Evolutionary conservation across 2,329 filamentous ascomycete genomes (phyloP).

Genomic region (Huntiella bhutanensis): DNA sequence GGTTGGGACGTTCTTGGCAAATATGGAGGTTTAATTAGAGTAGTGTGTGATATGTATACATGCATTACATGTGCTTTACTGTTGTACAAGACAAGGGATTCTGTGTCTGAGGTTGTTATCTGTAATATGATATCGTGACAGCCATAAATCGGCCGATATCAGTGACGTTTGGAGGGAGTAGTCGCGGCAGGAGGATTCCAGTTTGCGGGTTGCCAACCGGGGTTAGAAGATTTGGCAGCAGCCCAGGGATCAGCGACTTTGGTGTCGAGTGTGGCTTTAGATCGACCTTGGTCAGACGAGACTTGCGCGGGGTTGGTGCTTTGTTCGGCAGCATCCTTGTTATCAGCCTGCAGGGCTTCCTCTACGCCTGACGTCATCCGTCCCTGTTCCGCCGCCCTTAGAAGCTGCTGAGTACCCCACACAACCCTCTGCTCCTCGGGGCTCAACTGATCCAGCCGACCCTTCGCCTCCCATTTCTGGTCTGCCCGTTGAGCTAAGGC

Average conservation of each 20-base stretch:
- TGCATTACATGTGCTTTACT: neutral
- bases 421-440: conserved; percentile 14
- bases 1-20: conserved; percentile 16
- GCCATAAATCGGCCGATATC: neutral
- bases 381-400: conserved; percentile 2
- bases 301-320: neutral
- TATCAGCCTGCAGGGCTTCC: conserved; percentile 12
- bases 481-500: conserved; percentile 41
- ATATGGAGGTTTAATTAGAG: conserved; percentile 2
- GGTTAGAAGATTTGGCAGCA: conserved; percentile 33
- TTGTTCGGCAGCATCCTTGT: neutral
- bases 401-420: conserved; percentile 5
- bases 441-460: conserved; percentile 26
- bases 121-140: neutral
- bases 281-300: neutral
- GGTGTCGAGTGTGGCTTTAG: conserved; percentile 9
- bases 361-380: neutral
- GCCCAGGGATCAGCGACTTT: conserved; percentile 37
- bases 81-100: neutral
- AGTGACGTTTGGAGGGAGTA: conserved; percentile 13
- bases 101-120: neutral
- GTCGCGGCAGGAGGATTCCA: conserved; percentile 34
- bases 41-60: neutral
- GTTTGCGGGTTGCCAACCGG: conserved; percentile 47
- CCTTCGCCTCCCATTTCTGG: conserved; percentile 43